Base-by-base conservation (phyloP, 139 green algal genomes). In the Zygnema cylindricum region DNA sequence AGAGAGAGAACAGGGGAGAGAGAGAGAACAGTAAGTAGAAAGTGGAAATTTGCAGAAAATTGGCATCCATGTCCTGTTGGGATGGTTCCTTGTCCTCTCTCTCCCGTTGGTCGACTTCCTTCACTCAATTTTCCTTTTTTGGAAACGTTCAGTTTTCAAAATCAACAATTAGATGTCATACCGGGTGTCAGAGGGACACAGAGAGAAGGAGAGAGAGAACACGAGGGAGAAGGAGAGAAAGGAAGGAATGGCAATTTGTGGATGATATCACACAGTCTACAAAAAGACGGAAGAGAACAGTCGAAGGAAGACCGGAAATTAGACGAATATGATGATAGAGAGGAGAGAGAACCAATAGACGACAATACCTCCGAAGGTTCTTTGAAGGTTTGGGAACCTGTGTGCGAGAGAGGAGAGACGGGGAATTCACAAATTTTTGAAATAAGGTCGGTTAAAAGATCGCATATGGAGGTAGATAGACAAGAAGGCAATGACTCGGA, bases 41-140 rank as follows among this genome's bases (percentile, higher is more conserved):
- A 25, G 71, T 79, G 71, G 71, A 54, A 41, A 16, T 16, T 79
- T 7, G 71, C 71, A 43, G 71, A 79, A 41, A 16, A 11, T 43
- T 79, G 71, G 71, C 42, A 11, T 11, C 71, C 71, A 41, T 79
- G 71, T 79, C 36, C 71, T 43, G 11, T 79, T 25, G 71, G 71
- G 36, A 79, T 43, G 36, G 71, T 79, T 11, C 71, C 71, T 41
- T 79, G 36, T 11, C 43, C 7, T 16, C 11, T 79, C 36, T 43
- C 36, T 79, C 11, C 71, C 11, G 11, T 11, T 25, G 71, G 71
- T 11, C 42, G 43, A 11, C 11, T 79, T 43, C 36, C 71, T 43
- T 54, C 36, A 7, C 71, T 79, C 11, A 16, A 54, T n/a, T n/a
- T n/a, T 16, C 49, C 49, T 63, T 63, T 63, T 25, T 7, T 25